Percentiles rank a stretch among this genome's conserved stretches.
Conservation (phyloP, 805 yeast species). For the Candida manassasensis region DNA sequence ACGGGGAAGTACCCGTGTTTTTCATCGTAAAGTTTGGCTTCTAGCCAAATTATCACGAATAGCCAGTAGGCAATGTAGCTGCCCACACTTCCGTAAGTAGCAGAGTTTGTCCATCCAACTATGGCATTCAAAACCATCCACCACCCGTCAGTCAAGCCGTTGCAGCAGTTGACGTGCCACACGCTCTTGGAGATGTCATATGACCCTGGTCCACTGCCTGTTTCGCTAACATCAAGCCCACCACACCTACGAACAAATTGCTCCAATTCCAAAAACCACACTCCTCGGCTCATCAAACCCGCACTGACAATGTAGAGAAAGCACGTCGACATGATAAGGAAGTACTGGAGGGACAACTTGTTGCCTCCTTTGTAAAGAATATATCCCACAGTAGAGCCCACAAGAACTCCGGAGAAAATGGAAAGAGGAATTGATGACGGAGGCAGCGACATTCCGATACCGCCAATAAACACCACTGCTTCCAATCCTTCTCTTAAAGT, state of each 20-base stretch:
- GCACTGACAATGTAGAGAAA: slow-evolving; percentile 82
- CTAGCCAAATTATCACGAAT: slow-evolving; percentile 41
- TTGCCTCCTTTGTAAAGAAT: slow-evolving; percentile 74
- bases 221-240: slow-evolving; percentile 82
- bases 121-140: slow-evolving; percentile 91
- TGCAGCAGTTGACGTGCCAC: slow-evolving; percentile 96
- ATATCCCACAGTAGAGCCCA: slow-evolving; percentile 63
- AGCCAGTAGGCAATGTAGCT: slow-evolving; percentile 74
- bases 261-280: slow-evolving; percentile 87
- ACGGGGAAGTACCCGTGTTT: slow-evolving; percentile 54
- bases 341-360: slow-evolving; percentile 68
- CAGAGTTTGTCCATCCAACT: slow-evolving; percentile 92
- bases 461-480: slow-evolving; percentile 89
- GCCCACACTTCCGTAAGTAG: slow-evolving; percentile 81
- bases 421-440: slow-evolving; percentile 51
- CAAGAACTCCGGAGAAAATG: slow-evolving; percentile 49
- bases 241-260: slow-evolving; percentile 65
- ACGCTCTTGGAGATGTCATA: slow-evolving; percentile 74
- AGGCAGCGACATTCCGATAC: slow-evolving; percentile 70
- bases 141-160: slow-evolving; percentile 84
- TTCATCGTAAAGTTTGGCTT: slow-evolving; percentile 45
- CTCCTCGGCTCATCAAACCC: slow-evolving; percentile 80
- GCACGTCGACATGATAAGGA: slow-evolving; percentile 71
- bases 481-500: slow-evolving; percentile 87
- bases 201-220: slow-evolving; percentile 91